Conservation (phyloP, 2,329 filamentous ascomycete species). For the Xylariaceae sp. region DNA sequence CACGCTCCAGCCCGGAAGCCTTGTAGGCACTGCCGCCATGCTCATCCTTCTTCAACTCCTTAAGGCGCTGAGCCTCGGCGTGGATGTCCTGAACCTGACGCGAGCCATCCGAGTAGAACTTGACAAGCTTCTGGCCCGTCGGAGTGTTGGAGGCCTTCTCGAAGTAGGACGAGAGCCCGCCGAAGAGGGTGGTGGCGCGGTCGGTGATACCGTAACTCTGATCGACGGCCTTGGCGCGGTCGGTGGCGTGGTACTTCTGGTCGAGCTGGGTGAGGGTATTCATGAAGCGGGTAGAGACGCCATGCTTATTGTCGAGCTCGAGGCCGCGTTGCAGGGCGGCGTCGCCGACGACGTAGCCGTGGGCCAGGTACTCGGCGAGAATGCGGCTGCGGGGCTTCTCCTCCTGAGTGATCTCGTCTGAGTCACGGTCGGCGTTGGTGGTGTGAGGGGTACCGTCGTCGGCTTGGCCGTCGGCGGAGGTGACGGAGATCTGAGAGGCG, state of each 20-base stretch:
- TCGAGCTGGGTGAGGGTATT: constrained; percentile 73
- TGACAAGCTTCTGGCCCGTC: constrained; percentile 80
- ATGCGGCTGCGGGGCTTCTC: constrained; percentile 95
- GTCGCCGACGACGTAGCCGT: constrained; percentile 81
- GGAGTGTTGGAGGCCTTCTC: constrained; percentile 87
- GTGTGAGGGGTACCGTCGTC: constrained; percentile 55
- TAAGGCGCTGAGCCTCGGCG: constrained; percentile 80
- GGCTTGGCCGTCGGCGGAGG: constrained; percentile 61
- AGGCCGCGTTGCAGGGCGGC: constrained; percentile 77
- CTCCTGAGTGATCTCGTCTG: constrained; percentile 80
- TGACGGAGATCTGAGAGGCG: constrained; percentile 74
- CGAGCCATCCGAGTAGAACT: constrained; percentile 80
- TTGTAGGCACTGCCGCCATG: constrained; percentile 57
- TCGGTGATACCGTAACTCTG: constrained; percentile 76
- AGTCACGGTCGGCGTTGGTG: constrained; percentile 53
- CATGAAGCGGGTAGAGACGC: constrained; percentile 77
- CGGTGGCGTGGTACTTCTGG: constrained; percentile 78
- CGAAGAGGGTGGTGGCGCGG: constrained; percentile 61
- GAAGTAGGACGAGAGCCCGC: constrained; percentile 80
- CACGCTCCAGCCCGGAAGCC: constrained; percentile 53
- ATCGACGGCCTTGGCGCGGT: constrained; percentile 81
- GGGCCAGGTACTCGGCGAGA: constrained; percentile 91
- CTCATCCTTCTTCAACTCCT: constrained; percentile 76
- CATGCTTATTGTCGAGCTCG: constrained; percentile 84
- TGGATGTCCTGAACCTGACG: constrained; percentile 95